Evolutionary conservation across 2,329 filamentous ascomycete genomes (phyloP), one percentile per base, ranked within the genome.

Genomic region (Phialophora macrospora): DNA sequence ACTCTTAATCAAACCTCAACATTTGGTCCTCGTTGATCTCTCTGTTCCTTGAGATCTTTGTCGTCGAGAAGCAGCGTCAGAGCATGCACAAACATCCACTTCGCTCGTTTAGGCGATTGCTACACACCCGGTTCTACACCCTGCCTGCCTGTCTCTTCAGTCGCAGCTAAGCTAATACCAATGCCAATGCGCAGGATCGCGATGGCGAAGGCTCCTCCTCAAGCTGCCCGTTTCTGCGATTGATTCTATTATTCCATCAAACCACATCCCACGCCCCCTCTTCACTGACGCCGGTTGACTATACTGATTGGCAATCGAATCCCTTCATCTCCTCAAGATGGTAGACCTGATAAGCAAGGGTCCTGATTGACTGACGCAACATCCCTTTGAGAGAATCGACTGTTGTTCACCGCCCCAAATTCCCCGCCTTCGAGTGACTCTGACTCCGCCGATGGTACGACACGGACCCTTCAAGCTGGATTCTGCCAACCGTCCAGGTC

Each of bases 1-100:
- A 51, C 22, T 26, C 48, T 51, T 51, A 26, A 51, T 28, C 24
- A 26, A 17, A 51, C 20, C 48, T 51, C 48, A 51, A 51, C 48
- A 5, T 20, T n/a, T 26, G 14, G 48, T 22, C 2, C 48, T 51
- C 14, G 48, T 11, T 24, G 48, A 51, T 51, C 48, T 51, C 48
- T 17, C 9, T 26, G 20, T 8, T 20, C 17, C 5, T 9, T 4
- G 48, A 26, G 48, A 51, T 51, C 48, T 26, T 11, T 22, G 48
- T 28, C 24, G 11, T 51, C 24, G 20, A 28, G 48, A 11, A 28
- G 17, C n/a, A n/a, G 14, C 17, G 17, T 44, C 0, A 8, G 14
- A n/a, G 8, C 14, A 41, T 8, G 6, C 38, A n/a, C 17, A 44
- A 1, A 8, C 38, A 8, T n/a, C 17, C 38, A 8, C 38, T 44